Percentiles rank a stretch among this genome's conserved stretches.
phyloP scores from a whole-genome alignment of 352 stramenopile genomes.

The Phytophthora europaea region DNA sequence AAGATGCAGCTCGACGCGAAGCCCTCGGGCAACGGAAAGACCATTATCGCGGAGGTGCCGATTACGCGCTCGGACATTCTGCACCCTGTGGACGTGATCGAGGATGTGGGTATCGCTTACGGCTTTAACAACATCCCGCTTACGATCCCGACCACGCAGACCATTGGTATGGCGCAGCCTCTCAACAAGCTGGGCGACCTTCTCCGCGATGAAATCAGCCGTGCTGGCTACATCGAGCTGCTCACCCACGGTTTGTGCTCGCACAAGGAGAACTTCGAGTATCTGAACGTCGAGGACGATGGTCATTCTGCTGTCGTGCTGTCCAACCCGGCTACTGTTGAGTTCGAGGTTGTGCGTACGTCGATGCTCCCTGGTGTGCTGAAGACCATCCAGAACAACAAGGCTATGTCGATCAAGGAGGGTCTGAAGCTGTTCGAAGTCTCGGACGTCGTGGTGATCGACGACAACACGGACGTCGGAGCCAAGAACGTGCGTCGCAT shows the following conservation, averaged over 20 bases:
- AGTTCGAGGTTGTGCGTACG: constrained; percentile 99
- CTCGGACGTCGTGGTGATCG: constrained; percentile 98
- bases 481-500: constrained; percentile 97
- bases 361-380: constrained; percentile 98
- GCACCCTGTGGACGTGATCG: constrained; percentile 98
- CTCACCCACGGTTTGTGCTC: constrained; percentile 98
- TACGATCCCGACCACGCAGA: constrained; percentile 95
- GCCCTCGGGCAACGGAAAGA: constrained; percentile 63
- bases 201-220: constrained; percentile 97
- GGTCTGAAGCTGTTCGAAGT: constrained; percentile 99
- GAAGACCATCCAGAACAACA: constrained; percentile 99
- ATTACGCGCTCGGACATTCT: constrained; percentile 99
- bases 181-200: constrained; percentile 99
- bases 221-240: constrained; percentile 98
- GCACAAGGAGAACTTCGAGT: constrained; percentile 98
- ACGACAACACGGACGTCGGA: constrained; percentile 94
- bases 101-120: constrained; percentile 99
- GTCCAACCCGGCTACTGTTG: constrained; percentile 99
- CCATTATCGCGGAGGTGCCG: constrained; percentile 95
- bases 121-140: constrained; percentile 99
- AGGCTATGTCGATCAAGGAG: constrained; percentile 96
- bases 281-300: constrained; percentile 89
- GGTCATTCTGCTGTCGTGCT: constrained; percentile 94
- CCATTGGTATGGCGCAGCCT: constrained; percentile 96
- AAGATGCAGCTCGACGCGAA: constrained; percentile 98